Base-by-base conservation (phyloP, 192 early-diverging fungal genomes). In the Powellomyces hirtus region DNA sequence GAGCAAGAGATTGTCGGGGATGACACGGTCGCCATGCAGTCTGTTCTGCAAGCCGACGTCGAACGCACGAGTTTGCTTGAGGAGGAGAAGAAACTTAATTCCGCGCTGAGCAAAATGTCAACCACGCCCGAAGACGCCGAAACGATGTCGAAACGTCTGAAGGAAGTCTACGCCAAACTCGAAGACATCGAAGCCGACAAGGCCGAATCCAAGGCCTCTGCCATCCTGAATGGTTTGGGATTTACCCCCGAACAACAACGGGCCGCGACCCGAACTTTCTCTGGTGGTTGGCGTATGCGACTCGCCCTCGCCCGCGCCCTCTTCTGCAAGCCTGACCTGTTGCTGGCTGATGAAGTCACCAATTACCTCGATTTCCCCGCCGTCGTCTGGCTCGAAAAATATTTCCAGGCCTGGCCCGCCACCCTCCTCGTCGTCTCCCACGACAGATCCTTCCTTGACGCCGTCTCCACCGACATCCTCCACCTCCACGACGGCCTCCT, bases 1-100 rank as follows among this genome's bases (percentile, higher is more conserved):
- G 97, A 99, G 71, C 97, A 99, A 72, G 97, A 99, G 77, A 94
- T 99, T 83, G 78, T 78, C 52, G 96, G 94, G 67, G 95, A 92
- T 68, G 93, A 95, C 71, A 94, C 88, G 0, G 68, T 81, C 11
- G 96, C 95, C 6, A 72, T 99, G 31, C 79, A 86, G 50, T 92
- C 94, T 46, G 97, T 99, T 46, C 81, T 99, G 22, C 82, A 91
- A 75, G 95, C 95, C 18, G 97, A 99, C 77, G 77, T 88, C 24
- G 97, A 93, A 87, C 91, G 97, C 59, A 90, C 92, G 70, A 80
- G 90, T 73, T 81, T 99, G 46, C 75, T 99, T 69, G 84, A 79
- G 44, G 94, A 98, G 64, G 97, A 98, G 70, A 84, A 82, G 64
- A 70, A 75, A 30, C 71, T 94, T 38, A 83, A 80, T 51, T 73